phyloP scores from a whole-genome alignment of 768 basidiomycete species.

The Agaricus blazei region DNA sequence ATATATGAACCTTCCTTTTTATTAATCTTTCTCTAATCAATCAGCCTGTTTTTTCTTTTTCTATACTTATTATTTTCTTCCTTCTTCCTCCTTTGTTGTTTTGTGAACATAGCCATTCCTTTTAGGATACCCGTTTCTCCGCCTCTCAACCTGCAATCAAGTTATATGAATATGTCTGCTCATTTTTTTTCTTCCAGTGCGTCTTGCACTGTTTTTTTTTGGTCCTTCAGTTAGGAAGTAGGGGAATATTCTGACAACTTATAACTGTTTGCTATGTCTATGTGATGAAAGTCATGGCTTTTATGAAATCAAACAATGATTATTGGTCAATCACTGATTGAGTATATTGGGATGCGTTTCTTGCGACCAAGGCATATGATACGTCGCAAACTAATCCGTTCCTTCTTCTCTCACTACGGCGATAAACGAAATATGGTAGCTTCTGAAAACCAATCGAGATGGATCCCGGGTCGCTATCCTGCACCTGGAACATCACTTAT shows the following conservation, averaged over 20 bases:
- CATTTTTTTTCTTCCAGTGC: not conserved
- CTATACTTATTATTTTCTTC: slow-evolving; percentile 15
- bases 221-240: too few species aligned
- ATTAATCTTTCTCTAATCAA: not conserved
- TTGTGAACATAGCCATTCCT: slow-evolving; percentile 11
- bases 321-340: too few species aligned
- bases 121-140: slow-evolving; percentile 15
- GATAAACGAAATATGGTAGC: not conserved
- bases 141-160: not conserved
- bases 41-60: not conserved
- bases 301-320: too few species aligned
- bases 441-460: slow-evolving; percentile 24
- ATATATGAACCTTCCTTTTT: slow-evolving; percentile 13
- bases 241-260: too few species aligned
- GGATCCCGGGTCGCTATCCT: slow-evolving; percentile 41
- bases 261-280: too few species aligned
- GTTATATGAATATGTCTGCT: not conserved
- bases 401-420: too few species aligned
- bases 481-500: slow-evolving; percentile 34
- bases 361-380: not conserved
- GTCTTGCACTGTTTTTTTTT: too few species aligned
- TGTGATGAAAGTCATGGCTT: too few species aligned
- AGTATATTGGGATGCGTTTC: too few species aligned
- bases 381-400: not conserved
- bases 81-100: slow-evolving; percentile 10